Conservation (phyloP, 2,329 filamentous ascomycete species). For the Lecanicillium sp. region DNA sequence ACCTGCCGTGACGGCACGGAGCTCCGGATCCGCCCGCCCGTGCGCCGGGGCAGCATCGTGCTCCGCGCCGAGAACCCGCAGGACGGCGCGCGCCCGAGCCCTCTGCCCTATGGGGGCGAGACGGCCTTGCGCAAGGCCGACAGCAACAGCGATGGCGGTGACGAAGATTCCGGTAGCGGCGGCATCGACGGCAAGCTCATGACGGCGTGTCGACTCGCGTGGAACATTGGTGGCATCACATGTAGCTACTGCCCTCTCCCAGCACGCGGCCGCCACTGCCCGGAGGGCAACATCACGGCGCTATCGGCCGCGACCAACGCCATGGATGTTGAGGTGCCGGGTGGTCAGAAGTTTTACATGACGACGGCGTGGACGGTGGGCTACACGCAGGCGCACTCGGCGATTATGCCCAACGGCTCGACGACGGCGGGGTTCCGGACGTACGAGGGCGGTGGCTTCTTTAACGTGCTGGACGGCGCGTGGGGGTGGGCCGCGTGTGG, state of each 20-base stretch:
- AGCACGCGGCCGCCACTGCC: slow-evolving; percentile 20
- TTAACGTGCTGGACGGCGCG: slow-evolving; percentile 19
- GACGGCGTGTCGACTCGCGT: slow-evolving; percentile 22
- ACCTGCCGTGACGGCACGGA: slow-evolving; percentile 10
- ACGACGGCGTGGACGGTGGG: slow-evolving; percentile 23
- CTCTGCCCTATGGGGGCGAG: neutral
- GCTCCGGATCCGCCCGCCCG: slow-evolving; percentile 1
- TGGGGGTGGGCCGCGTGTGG: slow-evolving; percentile 12
- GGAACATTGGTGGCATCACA: slow-evolving; percentile 23
- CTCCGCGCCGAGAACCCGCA: slow-evolving; percentile 27
- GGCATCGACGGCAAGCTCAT: slow-evolving; percentile 24
- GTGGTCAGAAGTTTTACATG: slow-evolving; percentile 28
- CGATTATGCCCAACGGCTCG: slow-evolving; percentile 23
- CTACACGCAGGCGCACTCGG: slow-evolving; percentile 31
- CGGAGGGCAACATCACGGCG: slow-evolving; percentile 23
- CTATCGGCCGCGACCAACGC: slow-evolving; percentile 18
- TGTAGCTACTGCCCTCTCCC: slow-evolving; percentile 14
- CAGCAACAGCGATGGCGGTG: neutral
- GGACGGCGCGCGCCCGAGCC: slow-evolving; percentile 1
- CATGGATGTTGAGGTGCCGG: slow-evolving; percentile 27
- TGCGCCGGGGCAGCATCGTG: slow-evolving; percentile 7
- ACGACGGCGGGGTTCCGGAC: slow-evolving; percentile 23
- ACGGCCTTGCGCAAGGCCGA: too few relatives aligned
- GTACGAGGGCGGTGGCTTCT: slow-evolving; percentile 26
- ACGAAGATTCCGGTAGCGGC: neutral